These are phyloP conservation scores for Entophlyctis luteolus DNA, from an alignment of 192 early-diverging fungal genomes.

Conservation along the genomic window DNA sequence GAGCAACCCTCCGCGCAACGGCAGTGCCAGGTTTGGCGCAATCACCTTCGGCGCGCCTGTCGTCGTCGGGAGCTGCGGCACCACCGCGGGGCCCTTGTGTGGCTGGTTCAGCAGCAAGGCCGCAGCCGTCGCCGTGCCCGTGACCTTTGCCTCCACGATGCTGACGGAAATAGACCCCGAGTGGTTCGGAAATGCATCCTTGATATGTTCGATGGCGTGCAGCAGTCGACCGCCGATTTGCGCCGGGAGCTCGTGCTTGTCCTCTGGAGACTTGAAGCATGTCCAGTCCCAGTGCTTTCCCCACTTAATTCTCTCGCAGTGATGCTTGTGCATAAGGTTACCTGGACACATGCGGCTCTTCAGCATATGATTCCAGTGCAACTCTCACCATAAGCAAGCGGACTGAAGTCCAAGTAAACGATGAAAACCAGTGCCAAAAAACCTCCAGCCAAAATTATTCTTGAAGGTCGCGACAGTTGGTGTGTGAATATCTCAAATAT, in stretches of 20 bases:
- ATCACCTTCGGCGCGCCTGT: too few relatives aligned
- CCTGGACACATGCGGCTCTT: not conserved
- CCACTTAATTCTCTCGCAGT: conserved; percentile 78
- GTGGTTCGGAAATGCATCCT: too few relatives aligned
- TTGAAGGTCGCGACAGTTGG: conserved; percentile 53
- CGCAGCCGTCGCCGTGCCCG: too few relatives aligned
- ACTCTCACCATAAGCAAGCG: conserved; percentile 76
- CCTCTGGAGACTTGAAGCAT: conserved; percentile 45
- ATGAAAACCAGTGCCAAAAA: conserved; percentile 55
- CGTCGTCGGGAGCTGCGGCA: too few relatives aligned
- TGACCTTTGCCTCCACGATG: too few relatives aligned
- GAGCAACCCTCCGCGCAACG: too few relatives aligned
- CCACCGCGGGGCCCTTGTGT: too few relatives aligned
- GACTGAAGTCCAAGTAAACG: conserved; percentile 67
- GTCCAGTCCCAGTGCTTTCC: conserved; percentile 78
- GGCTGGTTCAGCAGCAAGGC: too few relatives aligned
- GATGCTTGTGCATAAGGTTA: conserved; percentile 60
- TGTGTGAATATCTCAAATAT: conserved; percentile 71
- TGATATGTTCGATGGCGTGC: conserved; percentile 8
- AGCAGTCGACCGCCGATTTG: not conserved
- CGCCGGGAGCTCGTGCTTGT: conserved; percentile 21
- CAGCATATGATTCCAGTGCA: not conserved
- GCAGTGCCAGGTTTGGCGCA: too few relatives aligned
- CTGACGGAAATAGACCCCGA: too few relatives aligned
- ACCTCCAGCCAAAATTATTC: conserved; percentile 43